Evolutionary conservation across 1,284 basidiomycete species (phyloP).

Genomic region (Apiotrichum porosum): DNA sequence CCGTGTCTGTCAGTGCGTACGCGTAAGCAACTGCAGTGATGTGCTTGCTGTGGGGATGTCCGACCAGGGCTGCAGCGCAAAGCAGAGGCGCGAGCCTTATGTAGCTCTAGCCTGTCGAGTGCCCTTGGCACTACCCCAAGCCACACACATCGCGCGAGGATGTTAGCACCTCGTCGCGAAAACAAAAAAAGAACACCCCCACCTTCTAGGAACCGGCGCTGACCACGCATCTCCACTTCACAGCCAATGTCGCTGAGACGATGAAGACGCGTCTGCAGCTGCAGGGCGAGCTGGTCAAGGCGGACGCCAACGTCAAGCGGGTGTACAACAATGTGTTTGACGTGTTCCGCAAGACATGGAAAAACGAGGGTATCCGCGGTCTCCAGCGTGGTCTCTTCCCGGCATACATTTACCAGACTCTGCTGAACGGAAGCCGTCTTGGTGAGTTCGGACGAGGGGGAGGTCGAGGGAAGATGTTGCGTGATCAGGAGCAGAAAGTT

Average conservation of each 20-base stretch:
- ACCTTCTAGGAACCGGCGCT: no score
- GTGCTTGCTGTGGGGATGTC: no score
- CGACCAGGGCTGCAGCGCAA: no score
- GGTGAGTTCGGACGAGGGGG: constrained; percentile 53
- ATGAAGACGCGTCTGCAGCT: constrained; percentile 91
- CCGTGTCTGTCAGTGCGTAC: constrained; percentile 58
- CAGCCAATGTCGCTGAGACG: constrained; percentile 64
- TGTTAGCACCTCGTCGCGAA: no score
- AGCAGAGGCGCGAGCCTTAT: no score
- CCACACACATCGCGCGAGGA: no score
- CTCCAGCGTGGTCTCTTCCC: constrained; percentile 85
- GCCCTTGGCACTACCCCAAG: no score
- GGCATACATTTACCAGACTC: constrained; percentile 92
- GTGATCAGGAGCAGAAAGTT: neutral
- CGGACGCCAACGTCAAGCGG: constrained; percentile 56
- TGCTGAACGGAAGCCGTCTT: constrained; percentile 89
- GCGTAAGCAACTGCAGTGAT: no score
- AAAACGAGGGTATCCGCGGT: constrained; percentile 82
- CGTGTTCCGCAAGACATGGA: constrained; percentile 82
- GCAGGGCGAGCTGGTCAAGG: constrained; percentile 83
- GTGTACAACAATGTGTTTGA: constrained; percentile 88
- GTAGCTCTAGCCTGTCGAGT: no score
- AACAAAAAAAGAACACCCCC: no score
- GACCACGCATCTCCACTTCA: no score
- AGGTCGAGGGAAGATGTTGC: no score